Evolutionary conservation across 129 eudicot genomes (phyloP).

Genomic region (Chrysanthemum makinoi): DNA sequence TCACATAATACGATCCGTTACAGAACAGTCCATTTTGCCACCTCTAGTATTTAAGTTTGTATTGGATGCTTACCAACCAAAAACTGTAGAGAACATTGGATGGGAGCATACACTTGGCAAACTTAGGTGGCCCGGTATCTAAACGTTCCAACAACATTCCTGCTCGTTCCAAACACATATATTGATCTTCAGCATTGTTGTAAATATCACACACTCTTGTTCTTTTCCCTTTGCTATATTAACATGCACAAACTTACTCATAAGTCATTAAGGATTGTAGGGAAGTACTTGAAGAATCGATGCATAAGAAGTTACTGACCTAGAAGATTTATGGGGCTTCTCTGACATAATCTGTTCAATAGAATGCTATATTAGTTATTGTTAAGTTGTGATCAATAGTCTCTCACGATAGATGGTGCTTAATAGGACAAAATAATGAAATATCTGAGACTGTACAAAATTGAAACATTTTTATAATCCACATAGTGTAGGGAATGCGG

Average conservation of each 20-base stretch:
- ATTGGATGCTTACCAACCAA: background rate
- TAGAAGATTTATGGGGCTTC: too few species aligned
- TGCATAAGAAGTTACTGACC: too few species aligned
- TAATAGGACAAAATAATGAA: too few species aligned
- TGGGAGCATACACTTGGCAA: slow-evolving; percentile 71
- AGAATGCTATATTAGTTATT: too few species aligned
- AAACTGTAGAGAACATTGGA: slow-evolving; percentile 72
- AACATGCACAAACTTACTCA: background rate
- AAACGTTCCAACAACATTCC: slow-evolving; percentile 11
- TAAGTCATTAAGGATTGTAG: background rate
- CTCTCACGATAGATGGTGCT: too few species aligned
- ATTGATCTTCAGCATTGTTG: slow-evolving; percentile 25
- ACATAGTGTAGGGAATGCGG: too few species aligned
- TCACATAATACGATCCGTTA: background rate
- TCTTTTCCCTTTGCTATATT: slow-evolving; percentile 11
- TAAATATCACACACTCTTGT: slow-evolving; percentile 17
- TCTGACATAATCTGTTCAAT: too few species aligned
- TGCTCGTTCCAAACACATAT: slow-evolving; percentile 26
- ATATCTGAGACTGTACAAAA: too few species aligned
- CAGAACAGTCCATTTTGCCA: background rate
- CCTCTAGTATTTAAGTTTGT: background rate
- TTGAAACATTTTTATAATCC: too few species aligned
- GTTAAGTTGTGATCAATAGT: too few species aligned
- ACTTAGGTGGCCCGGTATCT: slow-evolving; percentile 40
- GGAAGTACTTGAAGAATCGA: too few species aligned